Evolutionary conservation across 257 asterid species (phyloP).

Genomic region (Asclepias syriaca): DNA sequence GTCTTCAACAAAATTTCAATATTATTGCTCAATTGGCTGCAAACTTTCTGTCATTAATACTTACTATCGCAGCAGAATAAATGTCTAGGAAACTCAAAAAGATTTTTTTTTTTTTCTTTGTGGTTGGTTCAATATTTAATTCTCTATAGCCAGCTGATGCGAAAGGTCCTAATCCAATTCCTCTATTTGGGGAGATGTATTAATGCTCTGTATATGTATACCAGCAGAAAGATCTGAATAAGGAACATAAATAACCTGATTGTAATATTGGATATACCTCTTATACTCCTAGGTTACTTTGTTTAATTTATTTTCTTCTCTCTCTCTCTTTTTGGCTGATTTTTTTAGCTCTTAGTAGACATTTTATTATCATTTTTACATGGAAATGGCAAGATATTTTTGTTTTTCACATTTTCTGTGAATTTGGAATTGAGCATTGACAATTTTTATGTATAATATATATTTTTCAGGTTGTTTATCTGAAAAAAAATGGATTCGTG

Average conservation of each 20-base stretch:
- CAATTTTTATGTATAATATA: background rate
- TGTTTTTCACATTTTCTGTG: background rate
- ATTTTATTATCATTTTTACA: background rate
- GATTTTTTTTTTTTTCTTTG: no score
- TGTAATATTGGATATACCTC: no score
- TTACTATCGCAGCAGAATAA: background rate
- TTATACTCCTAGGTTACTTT: background rate
- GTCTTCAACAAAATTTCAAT: background rate
- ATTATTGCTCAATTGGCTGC: background rate
- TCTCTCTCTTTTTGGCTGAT: background rate
- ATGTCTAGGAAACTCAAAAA: no score
- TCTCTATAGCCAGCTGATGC: no score
- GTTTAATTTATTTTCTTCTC: background rate
- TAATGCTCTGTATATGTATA: no score
- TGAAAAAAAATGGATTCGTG: conserved; percentile 40
- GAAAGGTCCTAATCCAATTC: no score
- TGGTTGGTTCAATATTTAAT: no score
- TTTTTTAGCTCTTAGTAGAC: background rate
- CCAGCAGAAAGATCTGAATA: background rate
- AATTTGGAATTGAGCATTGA: background rate
- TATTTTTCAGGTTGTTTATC: conserved; percentile 19
- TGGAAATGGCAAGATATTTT: background rate
- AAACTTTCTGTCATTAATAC: background rate
- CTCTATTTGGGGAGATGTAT: no score
- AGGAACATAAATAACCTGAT: background rate